Evolutionary conservation across 768 basidiomycete species (phyloP), one percentile per base, ranked within the genome.

Genomic region (Pulveroboletus sp.): DNA sequence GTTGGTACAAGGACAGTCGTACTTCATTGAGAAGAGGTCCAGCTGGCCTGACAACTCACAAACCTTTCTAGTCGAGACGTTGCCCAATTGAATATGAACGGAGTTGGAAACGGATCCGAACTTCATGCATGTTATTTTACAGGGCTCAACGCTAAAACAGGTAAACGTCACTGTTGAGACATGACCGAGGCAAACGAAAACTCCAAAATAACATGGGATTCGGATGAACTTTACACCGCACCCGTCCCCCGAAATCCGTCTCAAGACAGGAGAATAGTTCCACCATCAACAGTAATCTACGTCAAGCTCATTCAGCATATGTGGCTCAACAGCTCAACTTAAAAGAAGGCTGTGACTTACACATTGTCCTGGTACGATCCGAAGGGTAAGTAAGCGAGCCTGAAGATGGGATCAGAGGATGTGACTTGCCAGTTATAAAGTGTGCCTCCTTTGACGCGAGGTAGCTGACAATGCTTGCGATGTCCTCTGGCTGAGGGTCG

Each of bases 391-490:
- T 8, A n/a, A 3, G 17, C 17, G 30, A 18, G 6, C 26, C 5
- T 9, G 6, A 31, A 33, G 12, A 40, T 5, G 11, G 12, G 6
- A 10, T 17, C 14, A 9, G 32, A 3, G 9, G 26, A 40, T 26
- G 4, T 21, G 28, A 39, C 61, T 50, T 42, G 55, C 70, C 72
- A 8, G 70, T 73, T 11, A 74, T 57, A 39, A 69, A 71, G 37
- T 63, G 59, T 4, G 71, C 66, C 17, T 64, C 67, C 6, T 68
- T 58, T 2, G 69, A 70, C 6, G 63, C 64, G 3, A 73, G 57
- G 47, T 62, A 72, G 3, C 69, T 69, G 0, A 72, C 66, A 5
- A 67, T 4, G 35, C 52, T 60, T 10, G 71, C 68, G 3, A 68
- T 51, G 32, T 69, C 63, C 28, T 70, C 63, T 2, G 70, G 65